A percentile compares a stretch with the other conserved stretches of the same genome.
Conservation (phyloP, 257 asterid species). For the Solanum clarkiae region DNA sequence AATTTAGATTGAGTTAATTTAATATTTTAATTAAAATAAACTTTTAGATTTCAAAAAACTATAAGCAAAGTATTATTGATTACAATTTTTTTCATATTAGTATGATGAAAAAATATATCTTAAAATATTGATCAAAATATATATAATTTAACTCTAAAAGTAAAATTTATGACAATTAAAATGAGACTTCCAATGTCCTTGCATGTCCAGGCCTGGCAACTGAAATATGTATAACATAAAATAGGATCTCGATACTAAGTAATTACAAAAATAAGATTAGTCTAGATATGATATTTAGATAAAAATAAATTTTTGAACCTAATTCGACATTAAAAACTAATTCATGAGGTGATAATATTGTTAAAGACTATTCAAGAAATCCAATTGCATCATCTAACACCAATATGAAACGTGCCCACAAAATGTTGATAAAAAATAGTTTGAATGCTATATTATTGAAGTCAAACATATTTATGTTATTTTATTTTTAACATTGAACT, state of each 20-base stretch:
- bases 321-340: background rate
- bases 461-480: background rate
- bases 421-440: background rate
- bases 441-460: background rate
- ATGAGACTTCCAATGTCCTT: background rate
- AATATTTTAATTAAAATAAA: too few relatives aligned
- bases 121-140: too few relatives aligned
- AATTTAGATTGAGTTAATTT: too few relatives aligned
- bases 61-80: too few relatives aligned
- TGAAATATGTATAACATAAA: background rate
- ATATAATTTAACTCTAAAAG: too few relatives aligned
- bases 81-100: too few relatives aligned
- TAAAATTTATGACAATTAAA: too few relatives aligned
- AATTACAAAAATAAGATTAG: background rate
- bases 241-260: background rate
- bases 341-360: background rate
- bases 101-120: too few relatives aligned
- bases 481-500: background rate
- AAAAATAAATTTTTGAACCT: fast-evolving
- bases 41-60: too few relatives aligned
- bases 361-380: background rate
- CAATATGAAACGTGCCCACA: background rate
- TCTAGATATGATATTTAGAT: background rate
- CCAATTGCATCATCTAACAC: background rate
- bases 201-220: background rate